Conservation (phyloP, 768 basidiomycete species). For the Tricholoma terreum region DNA sequence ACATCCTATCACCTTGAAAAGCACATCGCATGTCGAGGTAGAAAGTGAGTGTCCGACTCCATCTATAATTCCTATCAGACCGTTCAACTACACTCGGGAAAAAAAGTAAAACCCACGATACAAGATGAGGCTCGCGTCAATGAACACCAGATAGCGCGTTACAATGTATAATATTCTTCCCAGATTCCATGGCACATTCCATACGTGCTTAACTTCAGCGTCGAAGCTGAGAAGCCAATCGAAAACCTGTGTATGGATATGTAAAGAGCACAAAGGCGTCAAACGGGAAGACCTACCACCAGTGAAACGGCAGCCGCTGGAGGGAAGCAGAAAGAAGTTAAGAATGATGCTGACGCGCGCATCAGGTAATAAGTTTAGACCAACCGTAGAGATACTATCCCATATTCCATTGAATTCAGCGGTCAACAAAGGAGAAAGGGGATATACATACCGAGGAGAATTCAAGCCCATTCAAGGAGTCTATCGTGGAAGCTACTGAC, state of each 20-base stretch:
- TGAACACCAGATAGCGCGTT: background rate
- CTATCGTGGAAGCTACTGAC: background rate
- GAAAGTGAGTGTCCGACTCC: background rate
- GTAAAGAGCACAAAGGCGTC: background rate
- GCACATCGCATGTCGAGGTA: background rate
- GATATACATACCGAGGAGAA: background rate
- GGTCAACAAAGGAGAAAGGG: background rate
- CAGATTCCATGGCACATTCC: background rate
- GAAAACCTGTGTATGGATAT: background rate
- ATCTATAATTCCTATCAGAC: background rate
- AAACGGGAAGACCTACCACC: background rate
- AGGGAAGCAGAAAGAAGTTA: background rate
- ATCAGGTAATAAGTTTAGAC: background rate
- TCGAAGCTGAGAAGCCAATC: slow-evolving; percentile 1
- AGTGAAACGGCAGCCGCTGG: background rate
- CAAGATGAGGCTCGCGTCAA: background rate
- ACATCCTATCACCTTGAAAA: background rate
- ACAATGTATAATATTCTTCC: background rate
- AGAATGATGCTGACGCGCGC: background rate
- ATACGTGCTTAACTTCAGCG: background rate
- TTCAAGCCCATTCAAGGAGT: background rate
- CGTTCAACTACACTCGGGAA: background rate
- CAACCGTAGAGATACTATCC: background rate
- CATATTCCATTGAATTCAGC: background rate
- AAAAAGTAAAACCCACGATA: background rate